Percentiles rank a stretch among this genome's conserved stretches.
Conservation (phyloP, 2,329 filamentous ascomycete genomes). For the Didymella pinodella region DNA sequence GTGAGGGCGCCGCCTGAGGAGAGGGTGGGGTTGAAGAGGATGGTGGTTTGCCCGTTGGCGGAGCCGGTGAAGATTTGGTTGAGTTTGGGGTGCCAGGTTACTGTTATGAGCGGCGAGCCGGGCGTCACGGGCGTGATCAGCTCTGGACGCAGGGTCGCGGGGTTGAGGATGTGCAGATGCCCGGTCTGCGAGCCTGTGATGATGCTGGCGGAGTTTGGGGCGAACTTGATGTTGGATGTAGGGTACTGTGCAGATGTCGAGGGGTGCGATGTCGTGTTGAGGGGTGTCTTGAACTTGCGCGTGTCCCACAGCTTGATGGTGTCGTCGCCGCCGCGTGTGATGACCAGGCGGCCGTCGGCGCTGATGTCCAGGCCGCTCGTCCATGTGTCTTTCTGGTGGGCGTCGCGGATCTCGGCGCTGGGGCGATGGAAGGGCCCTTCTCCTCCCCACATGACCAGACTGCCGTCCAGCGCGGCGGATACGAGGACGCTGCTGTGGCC, state of each 20-base stretch:
- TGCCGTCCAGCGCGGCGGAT: slow-evolving; percentile 85
- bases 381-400: slow-evolving; percentile 85
- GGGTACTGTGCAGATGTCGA: slow-evolving; percentile 86
- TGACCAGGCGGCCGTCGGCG: slow-evolving; percentile 85
- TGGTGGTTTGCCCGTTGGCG: slow-evolving; percentile 85
- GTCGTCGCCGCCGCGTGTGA: slow-evolving; percentile 90
- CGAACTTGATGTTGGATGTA: slow-evolving; percentile 88
- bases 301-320: slow-evolving; percentile 97
- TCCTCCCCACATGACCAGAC: slow-evolving; percentile 89
- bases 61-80: slow-evolving; percentile 97
- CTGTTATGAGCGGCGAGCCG: slow-evolving; percentile 79
- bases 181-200: slow-evolving; percentile 88
- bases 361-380: slow-evolving; percentile 92
- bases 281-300: slow-evolving; percentile 89
- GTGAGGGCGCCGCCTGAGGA: slow-evolving; percentile 83
- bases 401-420: slow-evolving; percentile 81
- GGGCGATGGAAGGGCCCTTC: slow-evolving; percentile 86
- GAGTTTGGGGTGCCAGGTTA: slow-evolving; percentile 91
- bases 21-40: slow-evolving; percentile 87
- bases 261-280: slow-evolving; percentile 78
- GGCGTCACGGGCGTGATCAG: slow-evolving; percentile 89
- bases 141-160: slow-evolving; percentile 85
- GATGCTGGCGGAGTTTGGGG: slow-evolving; percentile 82
- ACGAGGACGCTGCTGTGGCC: slow-evolving; percentile 83
- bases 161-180: slow-evolving; percentile 90